These are phyloP conservation scores for Wallacemonas sp. DNA, from an alignment of 208 protist species.

Conservation along the genomic window DNA sequence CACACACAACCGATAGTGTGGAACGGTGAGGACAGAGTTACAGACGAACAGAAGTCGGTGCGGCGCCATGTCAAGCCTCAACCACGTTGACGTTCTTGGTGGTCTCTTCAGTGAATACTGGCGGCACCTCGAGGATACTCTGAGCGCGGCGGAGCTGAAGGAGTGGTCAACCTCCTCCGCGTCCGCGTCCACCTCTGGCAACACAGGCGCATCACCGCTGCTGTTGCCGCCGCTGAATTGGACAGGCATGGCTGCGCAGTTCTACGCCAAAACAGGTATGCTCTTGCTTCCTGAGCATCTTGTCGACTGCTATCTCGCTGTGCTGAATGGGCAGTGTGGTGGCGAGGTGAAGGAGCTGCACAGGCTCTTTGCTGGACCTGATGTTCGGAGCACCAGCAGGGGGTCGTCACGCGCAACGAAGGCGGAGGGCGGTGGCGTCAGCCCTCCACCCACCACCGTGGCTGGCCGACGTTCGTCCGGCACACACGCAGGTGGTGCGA, in stretches of 20 bases:
- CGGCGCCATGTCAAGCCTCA: constrained; percentile 1
- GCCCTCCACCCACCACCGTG: not conserved
- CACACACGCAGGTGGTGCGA: too few relatives aligned
- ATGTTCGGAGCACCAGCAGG: constrained; percentile 1
- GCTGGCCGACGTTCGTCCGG: too few relatives aligned
- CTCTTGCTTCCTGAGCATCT: constrained; percentile 24
- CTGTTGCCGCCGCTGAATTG: constrained; percentile 23
- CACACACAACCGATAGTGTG: not conserved
- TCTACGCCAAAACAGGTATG: constrained; percentile 31
- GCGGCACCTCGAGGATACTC: constrained; percentile 3
- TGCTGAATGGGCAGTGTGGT: constrained; percentile 14
- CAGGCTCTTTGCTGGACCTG: constrained; percentile 14
- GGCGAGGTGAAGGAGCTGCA: constrained; percentile 25
- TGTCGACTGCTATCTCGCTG: constrained; percentile 25
- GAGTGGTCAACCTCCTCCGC: not conserved
- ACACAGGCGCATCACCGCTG: too few relatives aligned
- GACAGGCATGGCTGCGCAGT: constrained; percentile 21
- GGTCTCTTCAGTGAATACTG: constrained; percentile 9
- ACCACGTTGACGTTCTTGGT: constrained; percentile 4
- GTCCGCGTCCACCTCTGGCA: not conserved
- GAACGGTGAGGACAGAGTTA: too few relatives aligned
- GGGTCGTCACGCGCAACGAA: not conserved
- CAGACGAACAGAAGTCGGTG: not conserved
- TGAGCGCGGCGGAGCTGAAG: not conserved
- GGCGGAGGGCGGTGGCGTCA: not conserved